These are phyloP conservation scores for Bassia scoparia DNA, from an alignment of 148 eudicot genomes.

Conservation along the genomic window DNA sequence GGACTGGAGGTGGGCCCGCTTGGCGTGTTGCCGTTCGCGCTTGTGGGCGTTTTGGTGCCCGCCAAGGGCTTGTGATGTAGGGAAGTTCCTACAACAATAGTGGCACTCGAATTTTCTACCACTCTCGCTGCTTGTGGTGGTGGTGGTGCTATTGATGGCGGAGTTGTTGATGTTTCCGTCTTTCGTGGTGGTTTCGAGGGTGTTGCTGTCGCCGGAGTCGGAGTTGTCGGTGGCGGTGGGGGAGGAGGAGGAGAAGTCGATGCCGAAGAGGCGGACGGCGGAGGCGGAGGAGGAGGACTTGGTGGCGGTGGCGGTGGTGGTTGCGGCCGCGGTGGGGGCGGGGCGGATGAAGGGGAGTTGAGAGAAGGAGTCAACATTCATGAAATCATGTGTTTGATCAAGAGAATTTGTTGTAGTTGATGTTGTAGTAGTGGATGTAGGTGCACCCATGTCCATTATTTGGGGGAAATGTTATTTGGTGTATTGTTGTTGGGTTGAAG, in stretches of 20 bases:
- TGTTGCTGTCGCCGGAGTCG: constrained; percentile 17
- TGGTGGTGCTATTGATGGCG: constrained; percentile 8
- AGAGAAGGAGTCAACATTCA: constrained; percentile 91
- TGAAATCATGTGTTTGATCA: constrained; percentile 74
- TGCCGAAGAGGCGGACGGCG: constrained; percentile 69
- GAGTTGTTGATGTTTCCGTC: constrained; percentile 10
- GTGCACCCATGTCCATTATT: constrained; percentile 52
- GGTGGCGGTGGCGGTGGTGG: constrained; percentile 30
- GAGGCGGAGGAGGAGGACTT: constrained; percentile 37
- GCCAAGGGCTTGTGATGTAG: constrained; percentile 94
- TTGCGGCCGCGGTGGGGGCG: constrained; percentile 36
- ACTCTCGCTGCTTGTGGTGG: constrained; percentile 23
- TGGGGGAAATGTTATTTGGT: neutral
- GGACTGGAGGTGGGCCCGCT: constrained; percentile 72
- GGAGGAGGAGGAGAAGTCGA: constrained; percentile 45
- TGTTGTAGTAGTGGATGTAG: constrained; percentile 5
- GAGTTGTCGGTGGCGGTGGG: constrained; percentile 16
- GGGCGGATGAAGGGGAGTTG: constrained; percentile 86
- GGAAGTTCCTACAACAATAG: constrained; percentile 82
- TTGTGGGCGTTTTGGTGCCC: constrained; percentile 99
- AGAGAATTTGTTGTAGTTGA: constrained; percentile 13
- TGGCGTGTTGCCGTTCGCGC: constrained; percentile 84
- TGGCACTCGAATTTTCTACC: constrained; percentile 83
- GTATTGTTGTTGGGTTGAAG: neutral
- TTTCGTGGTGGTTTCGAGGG: neutral